Evolutionary conservation across 768 basidiomycete genomes (phyloP).

Genomic region (Tylopilus vinaceipallidus): DNA sequence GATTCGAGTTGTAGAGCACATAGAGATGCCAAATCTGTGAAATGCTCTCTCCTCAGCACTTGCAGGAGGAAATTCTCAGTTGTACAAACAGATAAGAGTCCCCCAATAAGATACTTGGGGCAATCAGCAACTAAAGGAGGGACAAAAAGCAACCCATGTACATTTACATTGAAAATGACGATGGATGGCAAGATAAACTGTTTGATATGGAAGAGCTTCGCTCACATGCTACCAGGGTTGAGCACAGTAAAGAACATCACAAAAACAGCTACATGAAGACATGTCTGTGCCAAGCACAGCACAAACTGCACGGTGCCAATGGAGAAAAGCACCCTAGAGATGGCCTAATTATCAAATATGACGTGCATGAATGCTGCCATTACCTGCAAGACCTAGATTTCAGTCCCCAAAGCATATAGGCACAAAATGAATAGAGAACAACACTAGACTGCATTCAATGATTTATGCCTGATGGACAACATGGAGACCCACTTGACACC

Average conservation of each 20-base stretch:
- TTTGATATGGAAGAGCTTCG: neutral
- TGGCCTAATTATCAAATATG: too few relatives aligned
- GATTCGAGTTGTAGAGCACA: constrained; percentile 12
- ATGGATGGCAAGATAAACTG: neutral
- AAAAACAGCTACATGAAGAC: constrained; percentile 1
- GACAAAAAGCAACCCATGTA: constrained; percentile 7
- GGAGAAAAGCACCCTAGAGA: constrained; percentile 7
- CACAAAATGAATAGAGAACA: too few relatives aligned
- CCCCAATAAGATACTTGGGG: constrained; percentile 13
- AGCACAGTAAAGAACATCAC: constrained; percentile 6
- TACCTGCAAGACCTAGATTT: constrained; percentile 11
- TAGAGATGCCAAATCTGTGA: constrained; percentile 25
- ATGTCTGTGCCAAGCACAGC: constrained; percentile 9
- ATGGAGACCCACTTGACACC: too few relatives aligned
- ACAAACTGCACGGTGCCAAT: constrained; percentile 17
- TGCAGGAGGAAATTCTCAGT: neutral
- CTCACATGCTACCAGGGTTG: too few relatives aligned
- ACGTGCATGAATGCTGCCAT: too few relatives aligned
- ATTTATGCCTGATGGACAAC: too few relatives aligned
- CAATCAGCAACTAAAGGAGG: too few relatives aligned
- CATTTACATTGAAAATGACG: constrained; percentile 12
- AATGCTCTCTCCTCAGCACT: too few relatives aligned
- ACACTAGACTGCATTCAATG: too few relatives aligned
- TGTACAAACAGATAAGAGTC: constrained; percentile 19
- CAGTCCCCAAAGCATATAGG: constrained; percentile 1